Evolutionary conservation across 192 early-diverging fungal genomes (phyloP), one percentile per base, ranked within the genome.

Genomic region (Paraglomus brasilianum): DNA sequence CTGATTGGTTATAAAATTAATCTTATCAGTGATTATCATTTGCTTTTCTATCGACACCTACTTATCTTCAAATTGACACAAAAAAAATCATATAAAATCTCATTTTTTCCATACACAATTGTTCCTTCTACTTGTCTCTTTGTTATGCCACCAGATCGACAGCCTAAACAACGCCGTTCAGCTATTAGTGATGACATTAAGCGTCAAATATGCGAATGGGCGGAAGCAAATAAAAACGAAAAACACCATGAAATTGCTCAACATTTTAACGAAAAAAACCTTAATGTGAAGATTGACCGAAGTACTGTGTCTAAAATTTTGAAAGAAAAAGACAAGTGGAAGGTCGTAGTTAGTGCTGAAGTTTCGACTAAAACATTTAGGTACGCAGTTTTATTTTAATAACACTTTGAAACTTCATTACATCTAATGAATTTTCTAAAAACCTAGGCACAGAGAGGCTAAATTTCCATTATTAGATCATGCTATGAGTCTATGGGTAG

Each of bases 141-240:
- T 14, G 24, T 52, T 52, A 52, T 52, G 50, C 50, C 50, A 21
- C 10, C 50, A 21, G 14, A 52, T 14, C 9, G 49, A 50, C 49
- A 50, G 49, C 49, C 8, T 5, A 50, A 50, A 50, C 22, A 50
- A 50, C 49, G 9, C 49, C 49, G 49, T 50, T 50, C 49, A 50
- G 49, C 49, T n/a, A n/a, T n/a, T n/a, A n/a, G n/a, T n/a, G n/a
- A n/a, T n/a, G n/a, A n/a, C n/a, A n/a, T n/a, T n/a, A 50, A 50
- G 22, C 49, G 49, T 8, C 49, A 50, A 50, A 50, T 50, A 50
- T 50, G 49, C 22, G 9, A 5, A 8, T 50, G 49, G 49, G 15
- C 49, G 8, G 49, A 50, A 50, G 4, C 9, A 19, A 50, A 50
- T 50, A 50, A 50, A 8, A 50, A 50, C 22, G 22, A 50, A 50